These are phyloP conservation scores for Xenoacremonium recifei DNA, from an alignment of 2,329 filamentous ascomycete species.

Conservation along the genomic window DNA sequence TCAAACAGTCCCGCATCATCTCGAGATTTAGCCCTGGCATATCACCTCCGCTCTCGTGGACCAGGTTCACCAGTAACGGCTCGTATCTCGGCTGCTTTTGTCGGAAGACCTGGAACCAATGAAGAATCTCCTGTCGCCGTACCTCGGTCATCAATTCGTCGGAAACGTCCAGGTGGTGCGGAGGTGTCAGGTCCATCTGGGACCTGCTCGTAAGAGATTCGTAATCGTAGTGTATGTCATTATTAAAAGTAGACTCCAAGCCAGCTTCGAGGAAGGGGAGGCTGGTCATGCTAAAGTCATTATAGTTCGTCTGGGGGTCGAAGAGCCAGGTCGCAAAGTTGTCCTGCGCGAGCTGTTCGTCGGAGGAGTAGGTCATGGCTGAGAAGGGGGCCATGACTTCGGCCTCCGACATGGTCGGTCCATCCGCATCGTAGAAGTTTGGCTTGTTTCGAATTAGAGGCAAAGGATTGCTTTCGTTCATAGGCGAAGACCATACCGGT, in stretches of 20 bases:
- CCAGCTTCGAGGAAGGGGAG: slow-evolving; percentile 49
- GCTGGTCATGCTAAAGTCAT: slow-evolving; percentile 41
- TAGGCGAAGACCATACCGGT: slow-evolving; percentile 19
- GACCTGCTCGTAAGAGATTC: slow-evolving; percentile 49
- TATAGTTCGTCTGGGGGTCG: slow-evolving; percentile 41
- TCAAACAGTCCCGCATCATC: slow-evolving; percentile 81
- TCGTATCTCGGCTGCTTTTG: slow-evolving; percentile 43
- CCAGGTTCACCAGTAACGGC: slow-evolving; percentile 30
- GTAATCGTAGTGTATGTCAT: slow-evolving; percentile 50
- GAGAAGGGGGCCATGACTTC: slow-evolving; percentile 31
- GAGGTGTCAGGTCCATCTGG: slow-evolving; percentile 43
- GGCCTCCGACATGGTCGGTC: slow-evolving; percentile 29
- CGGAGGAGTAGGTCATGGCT: slow-evolving; percentile 21
- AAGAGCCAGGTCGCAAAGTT: slow-evolving; percentile 55
- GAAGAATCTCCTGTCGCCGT: slow-evolving; percentile 44
- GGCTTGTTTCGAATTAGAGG: slow-evolving; percentile 38
- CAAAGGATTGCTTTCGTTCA: slow-evolving; percentile 32
- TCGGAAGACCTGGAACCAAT: slow-evolving; percentile 42
- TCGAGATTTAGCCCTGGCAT: slow-evolving; percentile 61
- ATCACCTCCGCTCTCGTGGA: slow-evolving; percentile 42
- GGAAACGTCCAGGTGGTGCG: slow-evolving; percentile 36
- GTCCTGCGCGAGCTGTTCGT: slow-evolving; percentile 36
- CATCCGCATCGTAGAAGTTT: slow-evolving; percentile 34
- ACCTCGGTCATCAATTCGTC: slow-evolving; percentile 45
- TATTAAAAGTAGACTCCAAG: slow-evolving; percentile 51